Conservation (phyloP, 1,284 basidiomycete species). For the Tilletia caries region DNA sequence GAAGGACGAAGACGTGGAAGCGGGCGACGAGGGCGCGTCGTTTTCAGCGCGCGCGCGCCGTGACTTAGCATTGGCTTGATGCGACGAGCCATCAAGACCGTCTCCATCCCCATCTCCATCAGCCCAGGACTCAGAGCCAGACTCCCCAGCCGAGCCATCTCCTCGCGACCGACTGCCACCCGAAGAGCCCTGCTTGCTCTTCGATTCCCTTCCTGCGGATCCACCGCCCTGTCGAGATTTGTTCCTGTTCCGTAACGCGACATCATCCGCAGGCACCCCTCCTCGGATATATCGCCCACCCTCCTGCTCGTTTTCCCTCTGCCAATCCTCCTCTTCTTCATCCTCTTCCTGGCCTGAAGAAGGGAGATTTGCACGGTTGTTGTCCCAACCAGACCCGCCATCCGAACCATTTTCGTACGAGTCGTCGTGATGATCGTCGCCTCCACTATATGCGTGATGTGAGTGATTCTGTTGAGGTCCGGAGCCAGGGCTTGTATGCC, state of each 20-base stretch:
- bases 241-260: background rate
- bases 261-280: background rate
- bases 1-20: background rate
- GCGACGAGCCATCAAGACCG: background rate
- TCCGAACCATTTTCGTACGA: conserved; percentile 3
- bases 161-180: background rate
- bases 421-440: background rate
- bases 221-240: background rate
- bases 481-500: background rate
- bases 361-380: background rate
- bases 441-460: background rate
- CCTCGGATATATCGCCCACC: background rate
- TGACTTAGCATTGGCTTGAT: background rate
- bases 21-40: background rate
- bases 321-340: background rate
- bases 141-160: background rate
- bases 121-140: background rate
- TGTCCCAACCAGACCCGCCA: conserved; percentile 6
- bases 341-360: background rate
- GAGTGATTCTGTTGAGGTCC: background rate
- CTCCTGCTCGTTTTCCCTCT: background rate
- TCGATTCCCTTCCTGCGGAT: too few relatives aligned
- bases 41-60: background rate
- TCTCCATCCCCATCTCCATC: background rate
- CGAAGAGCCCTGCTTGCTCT: background rate